Evolutionary conservation across 148 eudicot genomes (phyloP).

Genomic region (Cornus controversa): DNA sequence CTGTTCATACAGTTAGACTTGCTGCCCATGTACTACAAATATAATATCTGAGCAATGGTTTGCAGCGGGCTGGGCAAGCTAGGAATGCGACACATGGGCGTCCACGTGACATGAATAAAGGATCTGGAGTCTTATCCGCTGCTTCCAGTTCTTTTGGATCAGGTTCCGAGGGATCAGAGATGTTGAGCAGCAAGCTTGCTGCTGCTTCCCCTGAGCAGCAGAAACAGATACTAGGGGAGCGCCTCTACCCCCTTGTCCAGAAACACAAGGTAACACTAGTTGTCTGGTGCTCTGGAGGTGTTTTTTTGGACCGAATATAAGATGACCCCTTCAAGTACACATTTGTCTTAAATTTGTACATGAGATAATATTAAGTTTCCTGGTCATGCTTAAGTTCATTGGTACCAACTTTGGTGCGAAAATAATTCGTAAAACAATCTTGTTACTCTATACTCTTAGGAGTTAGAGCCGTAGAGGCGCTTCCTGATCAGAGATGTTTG

Average conservation of each 20-base stretch:
- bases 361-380: too few relatives aligned
- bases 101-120: slow-evolving; percentile 26
- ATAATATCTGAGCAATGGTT: background rate
- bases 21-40: background rate
- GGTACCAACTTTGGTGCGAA: too few relatives aligned
- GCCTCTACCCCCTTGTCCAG: slow-evolving; percentile 60
- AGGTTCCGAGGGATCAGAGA: slow-evolving; percentile 37
- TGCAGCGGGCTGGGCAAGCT: slow-evolving; percentile 36
- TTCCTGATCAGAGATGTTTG: too few relatives aligned
- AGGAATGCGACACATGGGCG: slow-evolving; percentile 31
- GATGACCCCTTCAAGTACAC: background rate
- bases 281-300: background rate
- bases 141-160: slow-evolving; percentile 17
- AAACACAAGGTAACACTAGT: slow-evolving; percentile 44
- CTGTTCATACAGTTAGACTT: too few relatives aligned
- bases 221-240: slow-evolving; percentile 67
- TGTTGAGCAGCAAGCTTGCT: slow-evolving; percentile 63
- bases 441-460: too few relatives aligned
- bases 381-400: too few relatives aligned
- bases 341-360: too few relatives aligned
- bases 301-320: background rate
- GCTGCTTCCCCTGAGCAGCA: slow-evolving; percentile 57
- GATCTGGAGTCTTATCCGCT: slow-evolving; percentile 18
- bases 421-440: too few relatives aligned
- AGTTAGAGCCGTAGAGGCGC: too few relatives aligned